phyloP scores from a whole-genome alignment of 352 stramenopile species.

The Saprolegnia parasitica region DNA sequence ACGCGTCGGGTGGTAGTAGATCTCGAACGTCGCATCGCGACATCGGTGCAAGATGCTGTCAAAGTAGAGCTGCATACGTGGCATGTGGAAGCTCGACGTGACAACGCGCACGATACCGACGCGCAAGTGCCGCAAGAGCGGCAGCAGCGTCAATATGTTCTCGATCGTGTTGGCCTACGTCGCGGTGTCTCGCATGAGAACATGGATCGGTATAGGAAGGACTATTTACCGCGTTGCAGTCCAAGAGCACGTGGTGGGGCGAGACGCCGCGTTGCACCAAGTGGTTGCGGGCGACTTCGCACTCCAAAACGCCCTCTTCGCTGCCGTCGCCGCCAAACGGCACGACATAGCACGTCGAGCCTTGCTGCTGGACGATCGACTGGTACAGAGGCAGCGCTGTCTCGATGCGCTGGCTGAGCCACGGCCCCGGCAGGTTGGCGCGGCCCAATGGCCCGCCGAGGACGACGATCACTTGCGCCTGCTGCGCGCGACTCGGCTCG shows the following conservation, averaged over 20 bases:
- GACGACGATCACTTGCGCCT: conserved; percentile 50
- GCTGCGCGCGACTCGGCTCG: background rate
- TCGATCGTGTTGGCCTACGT: conserved; percentile 39
- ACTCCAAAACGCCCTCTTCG: conserved; percentile 42
- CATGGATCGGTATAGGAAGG: background rate
- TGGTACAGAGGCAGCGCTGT: conserved; percentile 53
- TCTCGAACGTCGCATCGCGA: conserved; percentile 31
- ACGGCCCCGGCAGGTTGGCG: conserved; percentile 34
- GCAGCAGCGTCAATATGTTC: conserved; percentile 38
- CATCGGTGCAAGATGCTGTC: conserved; percentile 34
- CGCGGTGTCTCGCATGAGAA: background rate
- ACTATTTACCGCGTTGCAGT: conserved; percentile 48
- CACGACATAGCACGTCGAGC: conserved; percentile 43
- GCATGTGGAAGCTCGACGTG: conserved; percentile 37
- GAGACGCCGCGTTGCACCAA: conserved; percentile 51
- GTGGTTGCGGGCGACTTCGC: conserved; percentile 47
- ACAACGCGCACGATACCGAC: conserved; percentile 39
- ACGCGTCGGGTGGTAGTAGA: conserved; percentile 35
- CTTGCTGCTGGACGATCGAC: conserved; percentile 42
- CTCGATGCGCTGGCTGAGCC: conserved; percentile 39
- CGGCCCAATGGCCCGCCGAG: conserved; percentile 38
- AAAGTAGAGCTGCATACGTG: conserved; percentile 34
- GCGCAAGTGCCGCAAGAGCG: conserved; percentile 35
- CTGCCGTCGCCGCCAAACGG: conserved; percentile 41
- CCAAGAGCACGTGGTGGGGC: conserved; percentile 63